Percentiles rank a stretch among this genome's conserved stretches.
phyloP scores from a whole-genome alignment of 495 filamentous ascomycete genomes.

The Neurospora sp. region DNA sequence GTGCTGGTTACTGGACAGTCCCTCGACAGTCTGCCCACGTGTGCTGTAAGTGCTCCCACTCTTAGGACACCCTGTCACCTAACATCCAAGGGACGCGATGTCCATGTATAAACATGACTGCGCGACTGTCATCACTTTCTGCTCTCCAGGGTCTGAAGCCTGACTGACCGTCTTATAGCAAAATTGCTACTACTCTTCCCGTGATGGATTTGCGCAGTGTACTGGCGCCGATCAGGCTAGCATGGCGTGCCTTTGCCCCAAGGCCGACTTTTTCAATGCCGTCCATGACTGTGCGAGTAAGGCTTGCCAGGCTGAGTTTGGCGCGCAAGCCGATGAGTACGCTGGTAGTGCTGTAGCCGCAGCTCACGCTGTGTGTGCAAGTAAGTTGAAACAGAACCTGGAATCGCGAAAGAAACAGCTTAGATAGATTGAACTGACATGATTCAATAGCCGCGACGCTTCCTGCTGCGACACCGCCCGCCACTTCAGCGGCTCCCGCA shows the following conservation, averaged over 20 bases:
- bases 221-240: slow-evolving; percentile 10
- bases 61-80: neutral
- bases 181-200: slow-evolving; percentile 11
- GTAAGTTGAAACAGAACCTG: slow-evolving; percentile 17
- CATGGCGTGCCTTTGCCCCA: slow-evolving; percentile 19
- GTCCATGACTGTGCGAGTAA: slow-evolving; percentile 13
- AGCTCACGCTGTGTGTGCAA: slow-evolving; percentile 20
- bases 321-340: neutral
- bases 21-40: slow-evolving; percentile 12
- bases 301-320: slow-evolving; percentile 8
- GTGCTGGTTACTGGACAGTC: slow-evolving; percentile 12
- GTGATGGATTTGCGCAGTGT: slow-evolving; percentile 3
- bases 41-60: slow-evolving; percentile 16
- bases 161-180: slow-evolving; percentile 14
- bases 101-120: neutral
- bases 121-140: neutral
- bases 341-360: slow-evolving; percentile 6
- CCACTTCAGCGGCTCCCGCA: slow-evolving; percentile 3
- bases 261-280: slow-evolving; percentile 6
- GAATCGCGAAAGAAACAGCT: neutral
- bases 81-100: neutral
- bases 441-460: neutral
- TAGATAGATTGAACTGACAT: neutral
- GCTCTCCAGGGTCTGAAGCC: neutral
- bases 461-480: slow-evolving; percentile 10